Evolutionary conservation across 257 asterid species (phyloP), one percentile per base, ranked within the genome.

Genomic region (Gentiana straminea): DNA sequence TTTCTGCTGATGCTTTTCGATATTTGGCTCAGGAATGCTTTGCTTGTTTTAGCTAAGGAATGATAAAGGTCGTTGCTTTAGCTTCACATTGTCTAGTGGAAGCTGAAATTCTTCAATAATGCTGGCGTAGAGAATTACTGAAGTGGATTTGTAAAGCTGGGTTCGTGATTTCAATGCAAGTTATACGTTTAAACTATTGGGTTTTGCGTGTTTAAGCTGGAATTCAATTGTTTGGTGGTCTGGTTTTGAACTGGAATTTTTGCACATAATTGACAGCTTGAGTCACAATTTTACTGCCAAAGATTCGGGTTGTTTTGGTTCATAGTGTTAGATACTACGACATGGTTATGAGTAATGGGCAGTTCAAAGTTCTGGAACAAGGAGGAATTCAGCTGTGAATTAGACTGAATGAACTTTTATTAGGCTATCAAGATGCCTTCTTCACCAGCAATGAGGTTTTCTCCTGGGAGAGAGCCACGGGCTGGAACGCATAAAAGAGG

Each of bases 401-500:
- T 59, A 49, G 9, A 41, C 58, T 24, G 52, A 49, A 66, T 52
- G 59, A 54, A 33, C 24, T 69, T 60, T 41, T 58, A 64, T 55
- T 51, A 52, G 50, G 63, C 11, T 32, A 32, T 36, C 43, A 65
- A 66, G 67, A 86, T 92, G 98, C 93, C 97, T 60, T 84, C 97
- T 54, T 83, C 94, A n/a, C 97, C 97, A 56, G 83, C 83, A 34
- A 56, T 81, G 78, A 77, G 94, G 63, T 67, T 79, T 65, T 92
- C 94, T 49, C 95, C 96, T 0, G 80, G 88, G 61, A 83, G 90
- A 79, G 95, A 77, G 74, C 64, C 68, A 54, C 81, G 75, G 80
- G 63, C 73, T 13, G 97, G 81, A 43, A 83, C 71, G 75, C 97
- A 87, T 75, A 88, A 77, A 74, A 74, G 97, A 78, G 85, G 94